A percentile compares a stretch with the other conserved stretches of the same genome.
These are phyloP conservation scores for Volvox africanus DNA, from an alignment of 139 green algal species.

Conservation along the genomic window DNA sequence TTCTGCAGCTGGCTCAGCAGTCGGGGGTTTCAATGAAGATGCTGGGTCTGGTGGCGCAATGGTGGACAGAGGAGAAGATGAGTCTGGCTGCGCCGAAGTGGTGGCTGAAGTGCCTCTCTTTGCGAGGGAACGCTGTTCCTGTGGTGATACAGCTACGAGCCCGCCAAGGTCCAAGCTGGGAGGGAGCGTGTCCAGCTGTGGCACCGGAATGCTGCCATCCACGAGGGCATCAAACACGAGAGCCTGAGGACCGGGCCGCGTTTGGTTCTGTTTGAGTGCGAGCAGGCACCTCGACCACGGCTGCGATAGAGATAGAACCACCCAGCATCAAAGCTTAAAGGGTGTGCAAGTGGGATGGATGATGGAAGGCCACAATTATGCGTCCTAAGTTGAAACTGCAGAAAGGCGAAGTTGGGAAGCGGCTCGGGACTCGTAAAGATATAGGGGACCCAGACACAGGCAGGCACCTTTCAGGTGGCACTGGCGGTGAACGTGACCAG, in stretches of 20 bases:
- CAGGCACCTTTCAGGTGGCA: too few species aligned
- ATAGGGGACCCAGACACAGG: too few species aligned
- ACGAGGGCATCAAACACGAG: slow-evolving; percentile 2
- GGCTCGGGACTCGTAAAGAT: too few species aligned
- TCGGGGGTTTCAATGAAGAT: background rate
- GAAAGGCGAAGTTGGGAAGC: too few species aligned
- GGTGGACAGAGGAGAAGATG: background rate
- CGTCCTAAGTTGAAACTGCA: too few species aligned
- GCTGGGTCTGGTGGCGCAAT: background rate
- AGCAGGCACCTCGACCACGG: too few species aligned
- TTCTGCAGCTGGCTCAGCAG: too few species aligned
- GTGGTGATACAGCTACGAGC: background rate
- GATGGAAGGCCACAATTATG: too few species aligned
- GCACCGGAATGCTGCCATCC: background rate
- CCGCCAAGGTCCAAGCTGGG: background rate
- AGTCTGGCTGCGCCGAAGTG: background rate
- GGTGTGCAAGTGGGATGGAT: too few species aligned
- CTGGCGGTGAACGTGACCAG: too few species aligned
- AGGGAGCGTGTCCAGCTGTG: background rate
- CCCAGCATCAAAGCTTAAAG: too few species aligned
- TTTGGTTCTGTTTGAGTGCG: background rate
- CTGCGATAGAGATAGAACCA: too few species aligned
- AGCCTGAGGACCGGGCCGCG: background rate
- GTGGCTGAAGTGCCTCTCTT: background rate
- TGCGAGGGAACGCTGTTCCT: background rate